Evolutionary conservation across 345 rosid genomes (phyloP).

Genomic region (Brassica carinata): DNA sequence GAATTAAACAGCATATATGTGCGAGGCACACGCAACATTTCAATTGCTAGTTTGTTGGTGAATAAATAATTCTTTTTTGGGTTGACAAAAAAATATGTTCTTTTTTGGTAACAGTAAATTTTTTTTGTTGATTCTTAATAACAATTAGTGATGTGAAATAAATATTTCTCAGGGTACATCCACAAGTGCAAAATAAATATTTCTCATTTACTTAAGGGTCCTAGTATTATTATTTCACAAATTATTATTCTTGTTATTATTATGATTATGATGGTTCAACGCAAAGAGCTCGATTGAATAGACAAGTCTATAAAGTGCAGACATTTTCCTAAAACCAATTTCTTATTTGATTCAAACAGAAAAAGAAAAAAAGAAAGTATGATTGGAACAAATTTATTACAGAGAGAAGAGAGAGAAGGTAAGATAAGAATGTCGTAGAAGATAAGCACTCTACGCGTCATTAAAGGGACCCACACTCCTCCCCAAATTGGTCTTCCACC

Average conservation of each 20-base stretch:
- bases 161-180: no score
- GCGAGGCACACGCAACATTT: not conserved
- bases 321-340: not conserved
- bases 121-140: not conserved
- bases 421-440: conserved; percentile 33
- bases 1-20: not conserved
- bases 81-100: no score
- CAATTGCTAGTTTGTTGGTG: not conserved
- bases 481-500: not conserved
- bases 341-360: not conserved
- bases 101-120: no score
- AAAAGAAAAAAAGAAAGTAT: conserved; percentile 5
- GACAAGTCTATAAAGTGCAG: not conserved
- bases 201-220: no score
- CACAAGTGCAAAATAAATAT: no score
- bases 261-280: not conserved
- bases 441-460: conserved; percentile 35
- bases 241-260: not conserved
- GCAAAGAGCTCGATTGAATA: not conserved
- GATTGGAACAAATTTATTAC: conserved; percentile 22
- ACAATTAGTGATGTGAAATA: not conserved
- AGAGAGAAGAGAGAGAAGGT: not conserved
- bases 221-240: not conserved
- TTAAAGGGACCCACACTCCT: conserved; percentile 9
- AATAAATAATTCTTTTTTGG: not conserved